Evolutionary conservation across 495 filamentous ascomycete genomes (phyloP).

Genomic region (Penicillium lividum): DNA sequence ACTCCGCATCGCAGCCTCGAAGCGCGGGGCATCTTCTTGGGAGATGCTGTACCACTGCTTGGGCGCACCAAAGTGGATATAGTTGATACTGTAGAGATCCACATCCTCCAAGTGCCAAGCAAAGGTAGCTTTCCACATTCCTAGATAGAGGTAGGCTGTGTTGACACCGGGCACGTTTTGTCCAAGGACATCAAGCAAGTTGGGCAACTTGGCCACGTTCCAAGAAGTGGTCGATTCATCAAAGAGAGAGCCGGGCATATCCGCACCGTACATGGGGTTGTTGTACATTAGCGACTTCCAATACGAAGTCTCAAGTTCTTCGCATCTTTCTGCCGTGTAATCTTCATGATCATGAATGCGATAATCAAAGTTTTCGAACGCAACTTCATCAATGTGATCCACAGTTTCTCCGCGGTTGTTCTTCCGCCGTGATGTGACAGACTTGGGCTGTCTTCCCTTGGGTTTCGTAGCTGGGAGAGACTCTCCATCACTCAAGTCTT

Average conservation of each 20-base stretch:
- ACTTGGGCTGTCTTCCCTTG: slow-evolving; percentile 57
- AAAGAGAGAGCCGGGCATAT: slow-evolving; percentile 96
- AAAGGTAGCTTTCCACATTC: slow-evolving; percentile 99
- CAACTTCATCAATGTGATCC: slow-evolving; percentile 76
- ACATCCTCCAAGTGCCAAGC: slow-evolving; percentile 99
- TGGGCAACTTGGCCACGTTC: slow-evolving; percentile 94
- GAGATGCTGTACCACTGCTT: slow-evolving; percentile 99
- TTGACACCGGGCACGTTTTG: slow-evolving; percentile 97
- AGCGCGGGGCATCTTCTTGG: slow-evolving; percentile 88
- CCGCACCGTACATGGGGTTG: slow-evolving; percentile 91
- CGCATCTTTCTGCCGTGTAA: slow-evolving; percentile 85
- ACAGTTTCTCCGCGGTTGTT: slow-evolving; percentile 71
- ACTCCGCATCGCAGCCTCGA: slow-evolving; percentile 93
- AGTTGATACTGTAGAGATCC: slow-evolving; percentile 99
- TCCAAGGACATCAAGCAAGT: slow-evolving; percentile 90
- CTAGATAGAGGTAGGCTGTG: slow-evolving; percentile 96
- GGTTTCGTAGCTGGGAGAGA: slow-evolving; percentile 46
- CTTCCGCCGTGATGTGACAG: slow-evolving; percentile 70
- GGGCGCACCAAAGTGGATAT: slow-evolving; percentile 96
- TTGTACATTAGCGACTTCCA: slow-evolving; percentile 97
- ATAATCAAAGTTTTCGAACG: slow-evolving; percentile 88
- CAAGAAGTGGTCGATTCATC: slow-evolving; percentile 80
- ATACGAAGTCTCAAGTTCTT: slow-evolving; percentile 89
- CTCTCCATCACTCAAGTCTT: slow-evolving; percentile 54
- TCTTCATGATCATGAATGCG: slow-evolving; percentile 77